Base-by-base conservation (phyloP, 495 filamentous ascomycete species). In the Hypoxylon lienhwacheense region DNA sequence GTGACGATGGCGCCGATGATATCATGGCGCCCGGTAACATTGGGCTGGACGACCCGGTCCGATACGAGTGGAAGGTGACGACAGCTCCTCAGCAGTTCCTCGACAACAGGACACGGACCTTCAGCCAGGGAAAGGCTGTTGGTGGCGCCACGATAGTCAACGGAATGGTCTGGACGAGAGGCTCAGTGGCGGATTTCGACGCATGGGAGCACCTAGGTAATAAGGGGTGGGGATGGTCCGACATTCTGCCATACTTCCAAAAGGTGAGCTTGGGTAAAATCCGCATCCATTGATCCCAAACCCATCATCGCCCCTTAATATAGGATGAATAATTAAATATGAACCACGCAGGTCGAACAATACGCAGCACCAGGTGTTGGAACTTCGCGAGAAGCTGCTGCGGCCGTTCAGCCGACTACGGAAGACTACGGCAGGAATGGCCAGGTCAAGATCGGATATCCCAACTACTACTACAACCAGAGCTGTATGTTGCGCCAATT, bases 221-320 rank as follows among this genome's bases (percentile, higher is more conserved):
- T 56, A 70, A 74, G 1, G 81, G 82, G n/a, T 87, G 84, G 85
- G 77, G 72, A 47, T 87, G 82, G 80, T 49, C 74, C 0, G 77
- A 60, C 25, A 63, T 88, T 16, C 59, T 82, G 15, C 80, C 81
- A 1, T 87, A 87, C 59, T 81, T 81, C 61, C 72, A 70, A 35
- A 81, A 79, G 69, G 76, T 76, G 49, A 51, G 28, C 31, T 26
- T n/a, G 10, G 3, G n/a, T n/a, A n/a, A n/a, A n/a, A n/a, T n/a
- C n/a, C n/a, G n/a, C n/a, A n/a, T n/a, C n/a, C n/a, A n/a, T n/a
- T n/a, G n/a, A n/a, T n/a, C n/a, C n/a, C n/a, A n/a, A n/a, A n/a
- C n/a, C n/a, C n/a, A n/a, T n/a, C n/a, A n/a, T n/a, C n/a, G n/a
- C n/a, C n/a, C n/a, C n/a, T n/a, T n/a, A n/a, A n/a, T n/a, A n/a